Base-by-base conservation (phyloP, 768 basidiomycete genomes). In the Hemileccinum rubropunctum region DNA sequence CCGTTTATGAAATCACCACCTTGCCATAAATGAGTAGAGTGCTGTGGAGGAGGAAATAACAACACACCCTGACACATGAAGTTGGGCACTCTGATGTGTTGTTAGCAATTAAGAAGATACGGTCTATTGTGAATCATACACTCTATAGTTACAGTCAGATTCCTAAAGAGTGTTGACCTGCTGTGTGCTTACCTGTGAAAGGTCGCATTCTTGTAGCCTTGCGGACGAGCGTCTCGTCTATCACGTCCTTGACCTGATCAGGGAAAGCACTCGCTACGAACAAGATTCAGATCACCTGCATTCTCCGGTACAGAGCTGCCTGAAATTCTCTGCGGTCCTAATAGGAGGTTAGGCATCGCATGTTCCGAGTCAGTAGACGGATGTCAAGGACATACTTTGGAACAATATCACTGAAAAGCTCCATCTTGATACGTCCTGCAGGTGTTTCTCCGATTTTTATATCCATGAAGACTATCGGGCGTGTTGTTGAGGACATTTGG, bases 271-370 rank as follows among this genome's bases (percentile, higher is more conserved):
- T 30, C 2, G 21, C 14, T n/a, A 15, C n/a, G 40, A 9, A 27
- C 8, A 49, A 34, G 35, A 32, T 48, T 35, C 23, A 13, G 55
- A 76, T 45, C 61, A 94, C 90, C 92, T 80, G 70, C 82, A 90
- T 72, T 98, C 95, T n/a, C 97, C 97, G 2, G 95, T 98, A 64
- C 95, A 98, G 23, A 98, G 74, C 61, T 98, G 95, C 53, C 97
- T 78, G 63, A 98, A 98, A 74, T 98, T 99, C 71, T 99, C 95
- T 8, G 94, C 93, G 3, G 95, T 98, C 63, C 95, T 97, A 58
- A 36, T 45, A 32, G 42, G 36, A 32, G 13, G 32, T 40, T 20
- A 50, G 47, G 60, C 18, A 2, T 21, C 28, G 17, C 12, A 20
- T 5, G 14, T n/a, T n/a, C n/a, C n/a, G n/a, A n/a, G n/a, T n/a